Evolutionary conservation across 2,329 filamentous ascomycete genomes (phyloP).

Genomic region (Plectosphaerella cucumerina): DNA sequence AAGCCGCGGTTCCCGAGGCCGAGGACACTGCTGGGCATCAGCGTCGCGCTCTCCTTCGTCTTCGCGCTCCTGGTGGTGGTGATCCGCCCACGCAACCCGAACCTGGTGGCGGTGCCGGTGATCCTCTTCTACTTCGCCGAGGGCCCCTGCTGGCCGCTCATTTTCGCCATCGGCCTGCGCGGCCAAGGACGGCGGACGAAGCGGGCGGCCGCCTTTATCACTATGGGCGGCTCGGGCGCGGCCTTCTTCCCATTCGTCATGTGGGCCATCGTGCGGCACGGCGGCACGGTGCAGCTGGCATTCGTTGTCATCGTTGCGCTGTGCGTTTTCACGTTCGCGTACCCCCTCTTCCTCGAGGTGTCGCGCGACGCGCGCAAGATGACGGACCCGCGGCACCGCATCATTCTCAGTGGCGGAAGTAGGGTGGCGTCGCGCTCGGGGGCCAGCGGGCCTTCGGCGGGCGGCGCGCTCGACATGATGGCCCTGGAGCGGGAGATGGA

Average conservation of each 20-base stretch:
- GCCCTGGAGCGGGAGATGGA: neutral
- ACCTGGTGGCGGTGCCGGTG: slow-evolving; percentile 55
- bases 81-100: slow-evolving; percentile 37
- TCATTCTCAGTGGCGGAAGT: slow-evolving; percentile 7
- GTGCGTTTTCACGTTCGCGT: slow-evolving; percentile 40
- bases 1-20: slow-evolving; percentile 55
- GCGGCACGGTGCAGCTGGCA: slow-evolving; percentile 58
- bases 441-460: neutral
- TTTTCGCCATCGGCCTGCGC: slow-evolving; percentile 74
- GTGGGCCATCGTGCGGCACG: slow-evolving; percentile 58
- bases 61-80: slow-evolving; percentile 44
- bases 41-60: slow-evolving; percentile 57
- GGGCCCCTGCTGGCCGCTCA: slow-evolving; percentile 76
- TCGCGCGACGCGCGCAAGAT: slow-evolving; percentile 41
- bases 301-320: slow-evolving; percentile 60
- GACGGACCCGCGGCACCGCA: slow-evolving; percentile 28
- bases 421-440: neutral
- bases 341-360: slow-evolving; percentile 44
- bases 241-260: slow-evolving; percentile 72
- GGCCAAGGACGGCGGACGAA: slow-evolving; percentile 80
- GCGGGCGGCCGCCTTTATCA: slow-evolving; percentile 71
- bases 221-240: slow-evolving; percentile 70
- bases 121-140: slow-evolving; percentile 76
- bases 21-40: slow-evolving; percentile 63
- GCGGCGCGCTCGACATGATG: slow-evolving; percentile 7